phyloP scores from a whole-genome alignment of 1,139 yeast genomes.

The Lizanozyma gosingica region DNA sequence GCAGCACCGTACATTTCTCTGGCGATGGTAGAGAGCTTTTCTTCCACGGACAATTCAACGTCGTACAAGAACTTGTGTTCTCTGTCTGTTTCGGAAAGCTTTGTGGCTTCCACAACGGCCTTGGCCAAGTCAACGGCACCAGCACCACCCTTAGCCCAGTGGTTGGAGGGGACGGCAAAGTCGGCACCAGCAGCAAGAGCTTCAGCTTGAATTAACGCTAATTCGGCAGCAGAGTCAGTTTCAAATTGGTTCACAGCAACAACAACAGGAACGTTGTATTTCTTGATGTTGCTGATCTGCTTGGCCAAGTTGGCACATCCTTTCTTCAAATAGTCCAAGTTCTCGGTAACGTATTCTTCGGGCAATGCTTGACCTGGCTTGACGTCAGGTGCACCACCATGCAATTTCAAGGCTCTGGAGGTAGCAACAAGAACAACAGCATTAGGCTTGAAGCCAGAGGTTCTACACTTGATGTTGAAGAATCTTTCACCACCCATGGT shows the following conservation, averaged over 20 bases:
- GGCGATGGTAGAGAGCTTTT: conserved; percentile 56
- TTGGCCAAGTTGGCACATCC: conserved; percentile 71
- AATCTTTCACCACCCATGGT: conserved; percentile 88
- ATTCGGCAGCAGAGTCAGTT: conserved; percentile 62
- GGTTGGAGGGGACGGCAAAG: conserved; percentile 67
- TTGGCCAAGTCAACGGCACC: conserved; percentile 66
- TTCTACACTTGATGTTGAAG: conserved; percentile 70
- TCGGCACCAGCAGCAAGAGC: conserved; percentile 68
- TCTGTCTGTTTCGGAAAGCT: conserved; percentile 17
- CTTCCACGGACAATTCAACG: conserved; percentile 50
- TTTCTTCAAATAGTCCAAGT: conserved; percentile 50
- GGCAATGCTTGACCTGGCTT: conserved; percentile 76
- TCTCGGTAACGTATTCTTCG: conserved; percentile 55
- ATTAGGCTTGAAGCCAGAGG: conserved; percentile 65
- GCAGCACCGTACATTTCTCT: conserved; percentile 72
- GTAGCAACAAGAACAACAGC: conserved; percentile 75
- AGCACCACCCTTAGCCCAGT: conserved; percentile 75
- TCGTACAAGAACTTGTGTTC: conserved; percentile 53
- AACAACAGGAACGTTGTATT: conserved; percentile 68
- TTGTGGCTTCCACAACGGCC: conserved; percentile 57
- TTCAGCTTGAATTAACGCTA: conserved; percentile 51
- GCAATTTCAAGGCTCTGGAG: conserved; percentile 68
- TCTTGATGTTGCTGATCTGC: conserved; percentile 62
- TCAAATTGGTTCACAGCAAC: conserved; percentile 74
- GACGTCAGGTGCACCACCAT: conserved; percentile 80